phyloP scores from a whole-genome alignment of 1,284 basidiomycete genomes.

The Cutaneotrichosporon sp. region DNA sequence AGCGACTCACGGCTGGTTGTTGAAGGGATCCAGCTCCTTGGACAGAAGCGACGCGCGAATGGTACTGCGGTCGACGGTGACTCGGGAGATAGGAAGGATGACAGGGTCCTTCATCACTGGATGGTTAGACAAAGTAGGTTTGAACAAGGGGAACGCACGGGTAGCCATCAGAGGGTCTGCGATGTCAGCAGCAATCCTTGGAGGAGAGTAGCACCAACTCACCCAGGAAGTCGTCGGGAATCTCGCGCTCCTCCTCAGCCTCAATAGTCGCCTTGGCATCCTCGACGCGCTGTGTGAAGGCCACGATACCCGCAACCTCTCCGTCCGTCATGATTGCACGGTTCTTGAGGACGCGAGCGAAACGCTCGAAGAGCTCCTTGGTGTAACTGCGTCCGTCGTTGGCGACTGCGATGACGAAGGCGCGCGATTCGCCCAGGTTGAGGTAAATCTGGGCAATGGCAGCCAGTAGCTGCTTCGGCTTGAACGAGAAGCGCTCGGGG shows the following conservation, averaged over 20 bases:
- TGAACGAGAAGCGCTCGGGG: slow-evolving; percentile 86
- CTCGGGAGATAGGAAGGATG: slow-evolving; percentile 77
- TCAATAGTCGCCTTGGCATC: slow-evolving; percentile 73
- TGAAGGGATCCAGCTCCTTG: slow-evolving; percentile 89
- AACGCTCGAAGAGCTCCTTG: slow-evolving; percentile 79
- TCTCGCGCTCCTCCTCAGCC: slow-evolving; percentile 85
- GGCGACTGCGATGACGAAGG: slow-evolving; percentile 88
- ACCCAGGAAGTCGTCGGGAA: slow-evolving; percentile 96
- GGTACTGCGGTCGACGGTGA: slow-evolving; percentile 82
- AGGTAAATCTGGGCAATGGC: slow-evolving; percentile 91
- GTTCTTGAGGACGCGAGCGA: slow-evolving; percentile 68
- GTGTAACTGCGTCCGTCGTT: slow-evolving; percentile 89
- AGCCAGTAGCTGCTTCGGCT: slow-evolving; percentile 77
- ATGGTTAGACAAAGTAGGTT: slow-evolving; percentile 10
- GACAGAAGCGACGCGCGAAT: slow-evolving; percentile 95
- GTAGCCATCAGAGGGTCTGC: slow-evolving; percentile 41
- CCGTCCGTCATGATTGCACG: slow-evolving; percentile 73
- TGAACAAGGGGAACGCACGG: slow-evolving; percentile 20
- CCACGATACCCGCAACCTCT: slow-evolving; percentile 73
- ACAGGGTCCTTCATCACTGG: slow-evolving; percentile 98
- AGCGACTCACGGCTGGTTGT: slow-evolving; percentile 63
- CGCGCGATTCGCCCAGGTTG: slow-evolving; percentile 76
- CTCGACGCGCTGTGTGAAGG: slow-evolving; percentile 82
- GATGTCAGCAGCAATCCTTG: slow-evolving; percentile 9
- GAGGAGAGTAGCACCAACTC: slow-evolving; percentile 32